These are phyloP conservation scores for Arthrobotrys entomopaga DNA, from an alignment of 2,329 filamentous ascomycete species.

Conservation along the genomic window DNA sequence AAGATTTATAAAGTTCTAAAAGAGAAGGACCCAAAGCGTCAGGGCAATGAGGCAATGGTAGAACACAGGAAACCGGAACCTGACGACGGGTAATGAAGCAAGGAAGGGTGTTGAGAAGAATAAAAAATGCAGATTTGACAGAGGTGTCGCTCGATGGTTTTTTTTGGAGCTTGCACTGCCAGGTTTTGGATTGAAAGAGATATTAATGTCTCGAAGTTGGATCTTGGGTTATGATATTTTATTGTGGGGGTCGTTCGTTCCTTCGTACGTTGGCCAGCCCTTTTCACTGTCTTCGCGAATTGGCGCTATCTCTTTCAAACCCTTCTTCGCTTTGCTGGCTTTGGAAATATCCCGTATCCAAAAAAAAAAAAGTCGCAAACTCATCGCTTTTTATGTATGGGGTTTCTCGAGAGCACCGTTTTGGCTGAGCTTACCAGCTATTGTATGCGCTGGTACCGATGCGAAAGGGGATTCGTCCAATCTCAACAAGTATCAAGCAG, in stretches of 20 bases:
- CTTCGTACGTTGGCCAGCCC: background rate
- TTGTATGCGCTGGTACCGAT: slow-evolving; percentile 11
- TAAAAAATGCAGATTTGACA: slow-evolving; percentile 34
- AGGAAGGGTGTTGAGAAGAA: slow-evolving; percentile 34
- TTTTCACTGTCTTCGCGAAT: slow-evolving; percentile 1
- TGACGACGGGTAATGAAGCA: slow-evolving; percentile 44
- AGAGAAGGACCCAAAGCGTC: slow-evolving; percentile 54
- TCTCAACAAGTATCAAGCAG: slow-evolving; percentile 22
- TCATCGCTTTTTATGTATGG: slow-evolving; percentile 33
- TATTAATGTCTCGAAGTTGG: slow-evolving; percentile 54
- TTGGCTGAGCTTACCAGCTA: background rate
- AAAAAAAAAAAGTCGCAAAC: slow-evolving; percentile 42
- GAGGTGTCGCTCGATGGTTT: slow-evolving; percentile 15
- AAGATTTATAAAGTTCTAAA: slow-evolving; percentile 52
- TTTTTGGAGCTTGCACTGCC: slow-evolving; percentile 39
- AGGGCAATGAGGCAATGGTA: slow-evolving; percentile 40
- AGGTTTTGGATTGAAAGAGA: slow-evolving; percentile 30
- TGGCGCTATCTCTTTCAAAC: slow-evolving; percentile 33
- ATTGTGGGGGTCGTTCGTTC: slow-evolving; percentile 27
- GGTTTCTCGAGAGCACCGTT: background rate
- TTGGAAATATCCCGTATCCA: slow-evolving; percentile 41
- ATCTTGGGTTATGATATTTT: slow-evolving; percentile 35
- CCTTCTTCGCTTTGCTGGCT: slow-evolving; percentile 9
- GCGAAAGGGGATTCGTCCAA: slow-evolving; percentile 48
- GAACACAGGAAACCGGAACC: slow-evolving; percentile 51